A percentile compares a stretch with the other conserved stretches of the same genome.
Conservation (phyloP, 176 grass and related monocot species). For the Cenchrus americanus region DNA sequence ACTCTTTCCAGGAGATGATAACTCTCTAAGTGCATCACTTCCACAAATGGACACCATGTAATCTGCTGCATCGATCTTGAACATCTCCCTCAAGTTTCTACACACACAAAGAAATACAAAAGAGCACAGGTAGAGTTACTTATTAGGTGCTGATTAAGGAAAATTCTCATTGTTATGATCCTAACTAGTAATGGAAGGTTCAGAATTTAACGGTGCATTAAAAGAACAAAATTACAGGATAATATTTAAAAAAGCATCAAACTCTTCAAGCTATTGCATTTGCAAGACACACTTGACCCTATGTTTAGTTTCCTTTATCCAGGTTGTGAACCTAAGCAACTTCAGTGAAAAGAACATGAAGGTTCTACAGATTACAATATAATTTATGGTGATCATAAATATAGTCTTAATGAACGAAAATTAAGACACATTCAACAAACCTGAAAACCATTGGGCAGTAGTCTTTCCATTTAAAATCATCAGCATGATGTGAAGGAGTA, state of each 20-base stretch:
- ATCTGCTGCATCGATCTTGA: slow-evolving; percentile 98
- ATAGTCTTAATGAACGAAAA: not conserved
- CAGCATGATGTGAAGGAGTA: slow-evolving; percentile 82
- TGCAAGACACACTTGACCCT: not conserved
- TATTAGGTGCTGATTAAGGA: slow-evolving; percentile 2
- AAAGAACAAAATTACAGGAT: not conserved
- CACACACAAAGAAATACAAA: slow-evolving; percentile 23
- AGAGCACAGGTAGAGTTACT: not conserved
- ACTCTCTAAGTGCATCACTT: slow-evolving; percentile 79
- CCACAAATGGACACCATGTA: slow-evolving; percentile 99
- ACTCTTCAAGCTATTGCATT: not conserved
- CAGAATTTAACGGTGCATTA: not conserved
- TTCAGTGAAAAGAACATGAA: not conserved
- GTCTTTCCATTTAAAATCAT: slow-evolving; percentile 99
- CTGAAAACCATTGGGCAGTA: slow-evolving; percentile 99
- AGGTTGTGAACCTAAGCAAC: not conserved
- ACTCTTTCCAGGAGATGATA: slow-evolving; percentile 98
- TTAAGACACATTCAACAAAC: slow-evolving; percentile 34
- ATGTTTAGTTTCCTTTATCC: not conserved
- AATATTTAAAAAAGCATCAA: not conserved
- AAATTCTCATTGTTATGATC: not conserved
- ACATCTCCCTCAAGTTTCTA: slow-evolving; percentile 98
- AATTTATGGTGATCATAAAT: not conserved
- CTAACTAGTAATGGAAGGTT: not conserved
- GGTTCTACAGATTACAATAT: not conserved